Conservation (phyloP, 1,284 basidiomycete genomes). For the Cystobasidiaceae sp. region DNA sequence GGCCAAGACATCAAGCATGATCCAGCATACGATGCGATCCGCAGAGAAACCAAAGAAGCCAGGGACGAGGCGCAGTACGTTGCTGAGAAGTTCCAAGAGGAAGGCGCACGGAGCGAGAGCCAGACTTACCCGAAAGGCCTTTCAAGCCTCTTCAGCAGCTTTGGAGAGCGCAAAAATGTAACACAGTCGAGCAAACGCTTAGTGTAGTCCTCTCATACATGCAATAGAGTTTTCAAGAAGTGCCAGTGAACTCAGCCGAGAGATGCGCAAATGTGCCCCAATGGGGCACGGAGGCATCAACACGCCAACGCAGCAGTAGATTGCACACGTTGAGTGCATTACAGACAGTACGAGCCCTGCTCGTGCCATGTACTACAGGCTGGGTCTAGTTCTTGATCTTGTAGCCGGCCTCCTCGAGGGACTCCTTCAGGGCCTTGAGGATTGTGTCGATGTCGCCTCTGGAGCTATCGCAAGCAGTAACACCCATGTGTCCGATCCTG, state of each 20-base stretch:
- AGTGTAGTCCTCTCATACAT: slow-evolving; percentile 6
- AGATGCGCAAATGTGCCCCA: neutral
- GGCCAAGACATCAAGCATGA: neutral
- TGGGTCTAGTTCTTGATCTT: slow-evolving; percentile 37
- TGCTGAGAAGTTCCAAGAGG: neutral
- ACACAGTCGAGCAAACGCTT: slow-evolving; percentile 21
- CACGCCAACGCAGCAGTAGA: neutral
- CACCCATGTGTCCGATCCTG: slow-evolving; percentile 52
- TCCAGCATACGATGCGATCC: neutral
- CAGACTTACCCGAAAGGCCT: slow-evolving; percentile 5
- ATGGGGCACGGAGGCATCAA: neutral
- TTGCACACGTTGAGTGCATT: neutral
- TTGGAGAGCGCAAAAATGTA: slow-evolving; percentile 26
- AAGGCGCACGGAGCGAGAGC: slow-evolving; percentile 15
- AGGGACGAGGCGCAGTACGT: slow-evolving; percentile 6
- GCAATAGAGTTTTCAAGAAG: no score
- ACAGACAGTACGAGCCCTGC: no score
- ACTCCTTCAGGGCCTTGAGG: slow-evolving; percentile 60
- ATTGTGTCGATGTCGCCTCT: slow-evolving; percentile 74
- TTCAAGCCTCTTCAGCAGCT: slow-evolving; percentile 20
- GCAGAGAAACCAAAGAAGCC: slow-evolving; percentile 3
- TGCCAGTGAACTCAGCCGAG: no score
- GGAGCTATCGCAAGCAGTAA: slow-evolving; percentile 64
- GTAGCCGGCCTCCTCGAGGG: slow-evolving; percentile 51
- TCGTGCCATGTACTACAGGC: no score